phyloP scores from a whole-genome alignment of 345 rosid genomes.

The Eutrema japonicum region DNA sequence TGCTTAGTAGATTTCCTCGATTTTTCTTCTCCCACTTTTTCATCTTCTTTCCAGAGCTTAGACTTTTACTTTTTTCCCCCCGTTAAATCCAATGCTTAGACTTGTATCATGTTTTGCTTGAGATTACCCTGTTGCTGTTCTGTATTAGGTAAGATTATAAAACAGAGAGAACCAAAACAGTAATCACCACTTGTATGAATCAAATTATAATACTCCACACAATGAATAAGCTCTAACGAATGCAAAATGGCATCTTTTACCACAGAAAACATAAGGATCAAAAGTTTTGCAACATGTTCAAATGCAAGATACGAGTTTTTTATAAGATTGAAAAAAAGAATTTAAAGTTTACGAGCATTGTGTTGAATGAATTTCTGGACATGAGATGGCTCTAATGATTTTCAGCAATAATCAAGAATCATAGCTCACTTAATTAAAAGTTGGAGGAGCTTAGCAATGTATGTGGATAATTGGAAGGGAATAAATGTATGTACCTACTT shows the following conservation, averaged over 20 bases:
- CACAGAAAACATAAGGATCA: not conserved
- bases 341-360: not conserved
- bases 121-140: slow-evolving; percentile 13
- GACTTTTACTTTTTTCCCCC: not conserved
- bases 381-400: not conserved
- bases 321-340: not conserved
- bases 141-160: slow-evolving; percentile 1
- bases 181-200: slow-evolving; percentile 5
- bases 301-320: slow-evolving; percentile 9
- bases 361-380: not conserved
- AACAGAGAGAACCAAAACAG: not conserved
- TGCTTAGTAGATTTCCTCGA: slow-evolving; percentile 24
- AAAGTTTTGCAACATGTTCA: not conserved
- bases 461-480: not conserved
- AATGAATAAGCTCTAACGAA: not conserved
- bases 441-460: not conserved
- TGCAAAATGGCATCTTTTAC: not conserved
- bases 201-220: not conserved
- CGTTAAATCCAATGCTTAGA: slow-evolving; percentile 7
- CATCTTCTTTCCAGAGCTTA: not conserved
- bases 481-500: not conserved
- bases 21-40: not conserved
- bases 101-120: slow-evolving; percentile 38
- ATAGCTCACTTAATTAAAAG: not conserved
- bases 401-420: slow-evolving; percentile 1